phyloP scores from a whole-genome alignment of 2,329 filamentous ascomycete species.

The Orbilia oligospora region DNA sequence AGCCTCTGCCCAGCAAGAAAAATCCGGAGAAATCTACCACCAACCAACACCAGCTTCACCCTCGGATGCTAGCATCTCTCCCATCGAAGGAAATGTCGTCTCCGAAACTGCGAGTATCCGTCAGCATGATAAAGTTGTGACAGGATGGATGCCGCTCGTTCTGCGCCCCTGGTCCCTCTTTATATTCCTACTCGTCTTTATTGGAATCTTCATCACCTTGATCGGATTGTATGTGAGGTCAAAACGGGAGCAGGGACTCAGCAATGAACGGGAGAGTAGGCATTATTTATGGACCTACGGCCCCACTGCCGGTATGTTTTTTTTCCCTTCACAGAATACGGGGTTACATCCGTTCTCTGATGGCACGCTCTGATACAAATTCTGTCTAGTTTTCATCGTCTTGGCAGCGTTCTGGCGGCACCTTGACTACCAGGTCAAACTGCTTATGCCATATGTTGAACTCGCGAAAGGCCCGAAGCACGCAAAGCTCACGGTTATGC shows the following conservation, averaged over 20 bases:
- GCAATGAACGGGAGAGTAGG: constrained; percentile 50
- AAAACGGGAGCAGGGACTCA: constrained; percentile 48
- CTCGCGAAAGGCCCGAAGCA: constrained; percentile 53
- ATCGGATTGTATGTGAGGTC: constrained; percentile 56
- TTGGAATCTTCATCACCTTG: constrained; percentile 51
- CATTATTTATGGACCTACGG: constrained; percentile 61
- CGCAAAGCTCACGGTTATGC: constrained; percentile 54
- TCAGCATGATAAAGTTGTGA: constrained; percentile 36
- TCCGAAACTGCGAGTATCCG: constrained; percentile 40
- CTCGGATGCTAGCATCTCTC: constrained; percentile 29
- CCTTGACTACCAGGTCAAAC: constrained; percentile 55
- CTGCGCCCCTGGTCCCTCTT: constrained; percentile 48
- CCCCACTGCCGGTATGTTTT: constrained; percentile 51
- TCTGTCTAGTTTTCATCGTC: constrained; percentile 50
- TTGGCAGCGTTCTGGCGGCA: constrained; percentile 59
- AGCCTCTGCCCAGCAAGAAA: constrained; percentile 25
- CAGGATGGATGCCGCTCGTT: constrained; percentile 55
- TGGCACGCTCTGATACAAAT: constrained; percentile 24
- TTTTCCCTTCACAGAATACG: constrained; percentile 27
- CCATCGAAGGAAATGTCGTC: constrained; percentile 21
- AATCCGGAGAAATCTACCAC: constrained; percentile 34
- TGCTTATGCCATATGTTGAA: constrained; percentile 56
- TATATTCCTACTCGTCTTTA: constrained; percentile 45
- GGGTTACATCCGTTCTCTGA: constrained; percentile 44
- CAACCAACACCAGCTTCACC: constrained; percentile 4